Conservation (phyloP, 257 asterid species). For the Vinca minor region DNA sequence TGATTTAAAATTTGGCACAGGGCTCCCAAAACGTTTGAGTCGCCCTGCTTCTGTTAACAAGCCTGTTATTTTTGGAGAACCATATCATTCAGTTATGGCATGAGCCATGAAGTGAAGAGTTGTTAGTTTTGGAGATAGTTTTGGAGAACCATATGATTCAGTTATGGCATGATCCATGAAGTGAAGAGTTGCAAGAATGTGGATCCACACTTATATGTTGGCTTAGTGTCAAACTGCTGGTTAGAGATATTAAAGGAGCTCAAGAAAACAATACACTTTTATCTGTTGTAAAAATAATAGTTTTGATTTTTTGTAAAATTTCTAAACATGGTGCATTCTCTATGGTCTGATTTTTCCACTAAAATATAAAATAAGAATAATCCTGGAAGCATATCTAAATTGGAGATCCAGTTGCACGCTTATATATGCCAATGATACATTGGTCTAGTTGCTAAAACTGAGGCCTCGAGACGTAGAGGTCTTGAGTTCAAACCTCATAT, state of each 20-base stretch:
- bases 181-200: not conserved
- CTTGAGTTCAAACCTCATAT: too few species aligned
- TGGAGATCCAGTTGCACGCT: not conserved
- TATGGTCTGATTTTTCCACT: constrained; percentile 4
- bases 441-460: not conserved
- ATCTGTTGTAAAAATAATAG: not conserved
- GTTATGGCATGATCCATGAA: not conserved
- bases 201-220: not conserved
- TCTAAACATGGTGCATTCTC: not conserved
- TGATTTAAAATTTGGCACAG: too few species aligned
- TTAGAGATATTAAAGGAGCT: not conserved
- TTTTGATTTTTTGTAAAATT: not conserved
- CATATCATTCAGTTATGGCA: not conserved
- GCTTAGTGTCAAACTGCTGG: not conserved
- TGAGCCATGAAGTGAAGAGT: not conserved
- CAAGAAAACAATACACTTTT: not conserved
- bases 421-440: not conserved
- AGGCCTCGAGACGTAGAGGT: not conserved
- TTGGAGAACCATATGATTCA: too few species aligned
- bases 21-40: too few species aligned
- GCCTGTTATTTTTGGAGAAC: not conserved
- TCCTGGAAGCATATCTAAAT: not conserved
- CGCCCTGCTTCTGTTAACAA: not conserved
- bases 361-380: not conserved
- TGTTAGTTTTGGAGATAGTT: too few species aligned